Base-by-base conservation (phyloP, 495 filamentous ascomycete genomes). In the Podospora australis region DNA sequence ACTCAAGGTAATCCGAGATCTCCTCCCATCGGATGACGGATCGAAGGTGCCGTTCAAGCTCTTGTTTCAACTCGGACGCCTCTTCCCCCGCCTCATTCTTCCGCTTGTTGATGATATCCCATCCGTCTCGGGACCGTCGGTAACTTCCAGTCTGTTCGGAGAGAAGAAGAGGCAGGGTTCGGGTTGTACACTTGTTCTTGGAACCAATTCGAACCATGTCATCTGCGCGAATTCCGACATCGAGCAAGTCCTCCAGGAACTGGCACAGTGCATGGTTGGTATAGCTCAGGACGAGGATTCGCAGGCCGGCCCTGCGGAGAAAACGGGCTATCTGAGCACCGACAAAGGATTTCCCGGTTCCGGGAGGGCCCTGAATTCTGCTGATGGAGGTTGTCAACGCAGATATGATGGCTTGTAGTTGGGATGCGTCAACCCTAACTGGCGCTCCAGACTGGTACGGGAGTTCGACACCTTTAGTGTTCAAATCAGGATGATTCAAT, bases 291-390 rank as follows among this genome's bases (percentile, higher is more conserved):
- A 88, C 79, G 1, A 91, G 64, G 0, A 88, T 78, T 0, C 49
- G 77, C 45, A 80, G 62, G 0, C 44, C 30, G 0, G 80, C 56
- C 19, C 82, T 65, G 50, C 78, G 62, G 1, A 91, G 44, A 0
- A 66, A 60, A 46, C 85, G 85, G 0, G 79, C 78, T 13, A 87
- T 54, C 3, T 86, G 63, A 0, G 84, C 81, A 0, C 88, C 87
- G 25, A 88, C 78, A 49, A 89, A 87, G 0, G 84, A 87, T 47
- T 91, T 90, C 4, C 88, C 87, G 3, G 86, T 91, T 3, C 86
- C 86, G 64, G 87, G 87, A 0, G 87, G 86, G 0, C 87, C 87
- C 64, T 90, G 86, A 11, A 90, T 83, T 1, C 84, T 56, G 54
- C 79, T 81, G 3, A 90, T 68, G 10, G 59, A 61, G 17, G 75